Evolutionary conservation across 2,329 filamentous ascomycete species (phyloP), one percentile per base, ranked within the genome.

Genomic region (Penicillium sp.): DNA sequence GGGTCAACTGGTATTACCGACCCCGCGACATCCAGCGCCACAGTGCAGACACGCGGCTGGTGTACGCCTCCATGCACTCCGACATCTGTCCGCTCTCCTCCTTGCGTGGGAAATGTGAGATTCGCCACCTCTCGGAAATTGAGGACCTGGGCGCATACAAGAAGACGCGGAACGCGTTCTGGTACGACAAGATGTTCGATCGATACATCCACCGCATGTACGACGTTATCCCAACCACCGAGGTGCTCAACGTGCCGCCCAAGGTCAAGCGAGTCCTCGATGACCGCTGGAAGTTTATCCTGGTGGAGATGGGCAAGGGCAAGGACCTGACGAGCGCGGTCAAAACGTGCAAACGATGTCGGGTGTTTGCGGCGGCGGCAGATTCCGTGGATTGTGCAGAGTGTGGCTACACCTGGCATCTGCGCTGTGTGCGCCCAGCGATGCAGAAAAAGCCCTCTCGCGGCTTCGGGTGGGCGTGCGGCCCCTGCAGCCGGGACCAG

Each of bases 1-100:
- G 90, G 58, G 87, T 97, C 64, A 98, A 98, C 73, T 98, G 93
- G 93, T 96, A 91, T 71, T 97, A 97, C 69, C 84, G 93, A 36
- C 91, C 93, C 48, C 90, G 93, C 70, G 93, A 98, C 72, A 95
- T 97, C 64, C 88, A 88, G 58, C 88, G 90, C 59, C 93, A 90
- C 73, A 85, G 88, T 59, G 85, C 87, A 67, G 93, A 98, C 75
- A 91, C 88, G 50, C 86, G 93, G 53, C 78, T 91, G 61, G 83
- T 98, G 45, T 96, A 91, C 71, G 91, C 90, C 53, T 95, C 93
- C 28, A 98, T 98, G 93, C 93, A 98, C 71, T 97, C 93, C 26
- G 93, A 98, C 74, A 86, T 90, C 53, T 95, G 89, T 66, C 93
- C 93, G 49, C 77, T 98, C 61, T 90, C 90, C 43, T 89, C 93